Evolutionary conservation across 768 basidiomycete species (phyloP), one percentile per base, ranked within the genome.

Genomic region (Rickenella mellea): DNA sequence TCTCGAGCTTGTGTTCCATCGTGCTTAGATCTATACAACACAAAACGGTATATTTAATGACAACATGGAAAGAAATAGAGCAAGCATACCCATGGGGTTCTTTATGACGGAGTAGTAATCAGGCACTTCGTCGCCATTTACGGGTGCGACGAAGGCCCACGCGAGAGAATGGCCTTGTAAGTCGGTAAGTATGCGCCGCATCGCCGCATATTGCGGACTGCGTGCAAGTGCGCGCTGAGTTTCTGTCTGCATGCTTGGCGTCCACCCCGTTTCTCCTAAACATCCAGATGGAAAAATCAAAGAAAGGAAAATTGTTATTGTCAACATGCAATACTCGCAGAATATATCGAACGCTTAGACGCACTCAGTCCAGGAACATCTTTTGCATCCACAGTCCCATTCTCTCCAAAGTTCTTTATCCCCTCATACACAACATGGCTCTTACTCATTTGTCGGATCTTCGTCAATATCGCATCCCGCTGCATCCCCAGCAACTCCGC

Each of bases 31-130:
- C 91, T 96, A 53, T 41, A 17, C 22, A 41, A 36, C 31, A 45
- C n/a, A 11, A 41, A 30, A 42, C 42, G 42, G 14, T 28, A 21
- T 26, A 47, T 22, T 35, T 27, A 24, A 14, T 32, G 27, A 48
- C 17, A 45, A 35, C 11, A 19, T 8, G 30, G 41, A 20, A 30
- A 44, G 17, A 43, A 9, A 27, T 22, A 19, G 24, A 43, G 22
- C 6, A 14, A 45, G 32, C 9, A 42, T 50, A 91, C 91, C 92
- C 93, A 98, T 98, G 2, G 96, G 96, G 44, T 79, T 65, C 51
- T 79, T 81, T 56, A 98, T 80, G 37, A 92, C 76, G 17, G 89
- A 82, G 59, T 89, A 85, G 53, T 99, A 99, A 56, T 97, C 93
- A 5, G 71, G 59, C 5, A 93, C 93, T 46, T 90, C 83, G 5